These are phyloP conservation scores for Brettanomyces custersianus DNA, from an alignment of 805 yeast species.

Conservation along the genomic window DNA sequence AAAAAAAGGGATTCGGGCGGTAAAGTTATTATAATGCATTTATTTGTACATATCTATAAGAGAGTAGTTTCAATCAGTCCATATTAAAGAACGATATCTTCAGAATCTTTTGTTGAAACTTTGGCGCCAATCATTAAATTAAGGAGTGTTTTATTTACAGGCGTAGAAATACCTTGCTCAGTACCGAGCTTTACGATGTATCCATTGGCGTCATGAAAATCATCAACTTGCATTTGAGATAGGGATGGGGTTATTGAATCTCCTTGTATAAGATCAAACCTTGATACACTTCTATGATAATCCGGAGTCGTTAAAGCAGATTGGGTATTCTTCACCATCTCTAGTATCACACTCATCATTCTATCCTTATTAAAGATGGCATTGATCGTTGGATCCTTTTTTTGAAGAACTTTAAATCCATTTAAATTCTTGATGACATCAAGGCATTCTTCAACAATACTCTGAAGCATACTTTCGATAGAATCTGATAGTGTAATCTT, in stretches of 20 bases:
- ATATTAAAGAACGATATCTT: too few species aligned
- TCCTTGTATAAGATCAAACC: neutral
- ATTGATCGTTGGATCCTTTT: slow-evolving; percentile 10
- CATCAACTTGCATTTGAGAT: neutral
- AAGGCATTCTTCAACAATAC: slow-evolving; percentile 11
- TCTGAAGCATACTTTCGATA: slow-evolving; percentile 5
- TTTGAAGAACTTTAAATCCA: slow-evolving; percentile 4
- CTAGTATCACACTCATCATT: slow-evolving; percentile 7
- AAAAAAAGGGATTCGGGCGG: too few species aligned
- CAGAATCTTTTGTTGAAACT: too few species aligned
- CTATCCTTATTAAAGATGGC: slow-evolving; percentile 11
- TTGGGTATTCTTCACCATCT: slow-evolving; percentile 3
- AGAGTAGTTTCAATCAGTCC: too few species aligned
- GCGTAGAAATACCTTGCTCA: neutral
- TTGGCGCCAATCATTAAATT: too few species aligned
- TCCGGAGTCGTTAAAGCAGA: neutral
- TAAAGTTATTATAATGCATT: too few species aligned
- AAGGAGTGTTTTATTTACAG: slow-evolving; percentile 3
- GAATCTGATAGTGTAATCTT: slow-evolving; percentile 1
- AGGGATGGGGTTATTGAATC: neutral
- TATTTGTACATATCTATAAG: too few species aligned
- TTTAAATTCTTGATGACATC: slow-evolving; percentile 6
- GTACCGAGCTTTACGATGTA: slow-evolving; percentile 1
- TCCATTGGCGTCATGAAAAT: slow-evolving; percentile 4
- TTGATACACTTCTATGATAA: neutral